Evolutionary conservation across 352 stramenopile species (phyloP), one percentile per base, ranked within the genome.

Genomic region (Globisporangium spinosum): DNA sequence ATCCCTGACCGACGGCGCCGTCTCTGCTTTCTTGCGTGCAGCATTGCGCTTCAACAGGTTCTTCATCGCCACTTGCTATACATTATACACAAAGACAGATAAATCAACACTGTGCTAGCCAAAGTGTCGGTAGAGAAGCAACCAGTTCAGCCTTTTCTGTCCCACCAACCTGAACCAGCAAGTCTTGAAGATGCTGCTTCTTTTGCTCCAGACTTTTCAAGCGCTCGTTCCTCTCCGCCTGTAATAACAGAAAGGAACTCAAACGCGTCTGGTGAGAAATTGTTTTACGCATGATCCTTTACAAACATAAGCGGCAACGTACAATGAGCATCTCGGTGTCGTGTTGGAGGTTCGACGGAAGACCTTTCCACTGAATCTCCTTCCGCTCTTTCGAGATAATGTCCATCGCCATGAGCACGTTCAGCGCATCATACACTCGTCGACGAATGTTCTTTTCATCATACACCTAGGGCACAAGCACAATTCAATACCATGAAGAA

Each of bases 381-480:
- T 98, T 98, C 25, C 97, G 96, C 65, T 99, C 95, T 76, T 99
- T 99, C 32, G 86, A 94, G 62, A 99, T 99, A 61, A 99, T 99
- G 57, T 99, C 96, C 93, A 99, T 98, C 13, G 97, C 97, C 93
- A 98, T 98, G 27, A 99, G 77, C 17, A 99, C 97, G 73, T 99
- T 99, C 15, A 99, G 77, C 34, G 96, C 96, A 69, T 99, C 97
- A 67, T 99, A 99, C 7, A 99, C 96, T 59, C 97, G 89, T 22
- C 97, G 87, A 43, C 97, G 91, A 61, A 99, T 98, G 70, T 99
- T 99, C 68, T 97, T 97, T 64, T 97, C 91, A 66, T 97, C 91
- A 69, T 97, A 97, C n/a, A 89, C 82, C 77, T 94, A 43, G 57
- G 62, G 12, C 32, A 62, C 27, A 59, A 32, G 17, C 29, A 32